These are phyloP conservation scores for Camellia sinensis DNA, from an alignment of 148 eudicot species.

Conservation along the genomic window DNA sequence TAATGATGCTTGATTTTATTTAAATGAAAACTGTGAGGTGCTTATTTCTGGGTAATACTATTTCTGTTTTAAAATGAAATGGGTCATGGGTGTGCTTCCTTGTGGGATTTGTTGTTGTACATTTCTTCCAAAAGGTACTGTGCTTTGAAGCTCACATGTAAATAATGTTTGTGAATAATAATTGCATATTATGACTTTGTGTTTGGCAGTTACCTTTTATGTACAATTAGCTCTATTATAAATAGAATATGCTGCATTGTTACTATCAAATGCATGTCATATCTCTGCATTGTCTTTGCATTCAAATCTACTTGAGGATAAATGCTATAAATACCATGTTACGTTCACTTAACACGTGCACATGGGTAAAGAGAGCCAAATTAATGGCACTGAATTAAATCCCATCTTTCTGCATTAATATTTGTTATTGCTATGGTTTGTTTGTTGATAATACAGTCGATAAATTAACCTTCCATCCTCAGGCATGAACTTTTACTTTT, in stretches of 20 bases:
- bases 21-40: not conserved
- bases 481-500: conserved; percentile 84
- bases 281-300: not conserved
- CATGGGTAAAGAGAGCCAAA: not conserved
- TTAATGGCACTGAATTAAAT: not conserved
- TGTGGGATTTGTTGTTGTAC: not conserved
- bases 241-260: not conserved
- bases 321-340: not conserved
- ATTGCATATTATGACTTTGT: not conserved
- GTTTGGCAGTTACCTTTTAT: not conserved
- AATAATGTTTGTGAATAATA: not conserved
- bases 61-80: conserved; percentile 2
- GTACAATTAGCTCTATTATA: not conserved
- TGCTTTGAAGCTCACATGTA: not conserved
- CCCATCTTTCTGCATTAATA: not conserved
- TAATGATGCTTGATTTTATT: too few species aligned
- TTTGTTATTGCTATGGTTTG: not conserved
- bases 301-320: not conserved
- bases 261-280: not conserved
- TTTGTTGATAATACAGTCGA: not conserved
- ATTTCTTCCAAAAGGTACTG: not conserved
- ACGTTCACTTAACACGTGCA: not conserved
- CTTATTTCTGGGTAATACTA: not conserved
- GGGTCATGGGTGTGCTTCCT: not conserved
- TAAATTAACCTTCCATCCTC: not conserved